phyloP scores from a whole-genome alignment of 495 filamentous ascomycete species.

The Talaromyces trachyspermus region DNA sequence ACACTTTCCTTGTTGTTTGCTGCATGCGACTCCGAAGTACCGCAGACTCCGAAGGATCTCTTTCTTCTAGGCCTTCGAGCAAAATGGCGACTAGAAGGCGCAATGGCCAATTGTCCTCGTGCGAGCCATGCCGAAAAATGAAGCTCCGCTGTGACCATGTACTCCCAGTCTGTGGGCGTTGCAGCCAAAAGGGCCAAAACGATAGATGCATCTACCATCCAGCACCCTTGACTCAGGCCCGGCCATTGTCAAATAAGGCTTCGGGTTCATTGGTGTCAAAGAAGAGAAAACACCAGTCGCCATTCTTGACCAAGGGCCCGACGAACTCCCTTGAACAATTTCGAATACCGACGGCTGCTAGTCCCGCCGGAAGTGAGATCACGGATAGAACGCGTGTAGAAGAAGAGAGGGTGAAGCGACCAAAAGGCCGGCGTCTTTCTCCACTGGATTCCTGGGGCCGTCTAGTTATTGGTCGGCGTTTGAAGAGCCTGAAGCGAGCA shows the following conservation, averaged over 20 bases:
- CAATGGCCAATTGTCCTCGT: constrained; percentile 35
- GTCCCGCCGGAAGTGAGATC: background rate
- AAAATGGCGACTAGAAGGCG: constrained; percentile 21
- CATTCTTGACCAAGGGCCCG: background rate
- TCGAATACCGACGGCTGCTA: background rate
- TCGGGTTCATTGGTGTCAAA: background rate
- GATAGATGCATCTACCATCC: constrained; percentile 37
- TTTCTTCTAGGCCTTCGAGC: too few relatives aligned
- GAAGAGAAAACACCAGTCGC: background rate
- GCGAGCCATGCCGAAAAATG: constrained; percentile 38
- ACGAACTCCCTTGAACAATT: background rate
- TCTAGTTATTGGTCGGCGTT: background rate
- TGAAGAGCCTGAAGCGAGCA: background rate
- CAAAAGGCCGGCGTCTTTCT: background rate
- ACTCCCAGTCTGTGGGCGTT: constrained; percentile 30
- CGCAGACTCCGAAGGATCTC: too few relatives aligned
- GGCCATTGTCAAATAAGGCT: background rate
- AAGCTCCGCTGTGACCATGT: constrained; percentile 39
- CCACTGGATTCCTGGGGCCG: background rate
- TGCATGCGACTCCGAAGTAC: too few relatives aligned
- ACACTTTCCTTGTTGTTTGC: too few relatives aligned
- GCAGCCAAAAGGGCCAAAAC: constrained; percentile 24
- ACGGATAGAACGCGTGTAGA: background rate
- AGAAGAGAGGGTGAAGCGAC: background rate
- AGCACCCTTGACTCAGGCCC: constrained; percentile 31